A percentile compares a stretch with the other conserved stretches of the same genome.
These are phyloP conservation scores for Senna tora DNA, from an alignment of 306 rosid species.

Conservation along the genomic window DNA sequence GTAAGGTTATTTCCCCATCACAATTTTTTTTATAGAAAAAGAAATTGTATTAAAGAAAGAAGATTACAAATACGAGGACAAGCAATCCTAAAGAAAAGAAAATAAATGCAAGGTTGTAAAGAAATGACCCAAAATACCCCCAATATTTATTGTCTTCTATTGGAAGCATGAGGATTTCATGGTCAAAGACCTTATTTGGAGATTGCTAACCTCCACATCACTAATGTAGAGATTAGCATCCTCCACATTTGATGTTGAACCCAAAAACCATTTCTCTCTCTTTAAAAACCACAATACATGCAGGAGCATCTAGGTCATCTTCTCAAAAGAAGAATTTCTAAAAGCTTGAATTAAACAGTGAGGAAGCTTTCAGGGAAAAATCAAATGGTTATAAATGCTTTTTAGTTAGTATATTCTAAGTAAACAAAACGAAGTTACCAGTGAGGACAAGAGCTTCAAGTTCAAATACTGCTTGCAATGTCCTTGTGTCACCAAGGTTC, in stretches of 20 bases:
- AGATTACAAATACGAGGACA: too few relatives aligned
- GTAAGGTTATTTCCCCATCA: not conserved
- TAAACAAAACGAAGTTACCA: constrained; percentile 51
- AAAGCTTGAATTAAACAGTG: not conserved
- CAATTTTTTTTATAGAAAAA: too few relatives aligned
- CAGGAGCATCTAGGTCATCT: not conserved
- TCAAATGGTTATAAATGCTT: not conserved
- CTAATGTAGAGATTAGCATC: not conserved
- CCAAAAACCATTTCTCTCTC: not conserved
- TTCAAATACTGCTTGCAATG: constrained; percentile 93
- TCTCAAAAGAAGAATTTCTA: not conserved
- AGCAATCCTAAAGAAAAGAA: too few relatives aligned
- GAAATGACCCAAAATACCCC: not conserved
- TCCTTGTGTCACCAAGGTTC: constrained; percentile 89
- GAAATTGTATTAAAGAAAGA: too few relatives aligned
- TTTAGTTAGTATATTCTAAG: not conserved
- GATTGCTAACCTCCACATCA: too few relatives aligned
- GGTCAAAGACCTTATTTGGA: not conserved
- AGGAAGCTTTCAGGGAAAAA: not conserved
- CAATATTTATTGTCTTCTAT: not conserved
- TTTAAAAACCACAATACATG: not conserved
- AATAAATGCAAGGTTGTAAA: not conserved
- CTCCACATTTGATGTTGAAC: not conserved
- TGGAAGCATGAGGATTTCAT: not conserved
- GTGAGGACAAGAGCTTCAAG: constrained; percentile 99